These are phyloP conservation scores for Colletotrichum brevisporum DNA, from an alignment of 2,329 filamentous ascomycete genomes.

Conservation along the genomic window DNA sequence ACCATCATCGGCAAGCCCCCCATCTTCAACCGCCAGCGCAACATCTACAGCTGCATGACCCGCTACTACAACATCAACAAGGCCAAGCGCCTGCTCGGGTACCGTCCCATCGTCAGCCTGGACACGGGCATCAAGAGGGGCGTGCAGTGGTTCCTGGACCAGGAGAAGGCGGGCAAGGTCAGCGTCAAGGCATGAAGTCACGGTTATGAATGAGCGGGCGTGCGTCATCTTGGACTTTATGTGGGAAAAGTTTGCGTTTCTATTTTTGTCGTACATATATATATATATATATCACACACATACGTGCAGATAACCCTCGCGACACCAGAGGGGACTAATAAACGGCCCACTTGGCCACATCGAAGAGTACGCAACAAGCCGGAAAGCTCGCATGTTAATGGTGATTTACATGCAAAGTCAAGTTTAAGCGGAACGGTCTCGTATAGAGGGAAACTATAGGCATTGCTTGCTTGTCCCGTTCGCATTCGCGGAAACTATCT, in stretches of 20 bases:
- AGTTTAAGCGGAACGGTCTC: too few relatives aligned
- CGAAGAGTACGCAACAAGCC: neutral
- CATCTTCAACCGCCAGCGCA: constrained; percentile 71
- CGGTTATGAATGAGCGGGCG: constrained; percentile 5
- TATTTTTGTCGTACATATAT: constrained; percentile 13
- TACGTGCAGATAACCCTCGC: constrained; percentile 15
- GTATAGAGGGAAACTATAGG: constrained; percentile 25
- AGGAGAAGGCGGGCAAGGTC: constrained; percentile 56
- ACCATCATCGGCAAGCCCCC: constrained; percentile 65
- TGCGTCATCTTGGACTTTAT: constrained; percentile 3
- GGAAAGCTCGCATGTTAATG: neutral
- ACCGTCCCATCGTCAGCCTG: constrained; percentile 76
- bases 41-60: constrained; percentile 80
- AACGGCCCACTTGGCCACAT: neutral
- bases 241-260: constrained; percentile 13
- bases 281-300: constrained; percentile 11
- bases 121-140: constrained; percentile 73
- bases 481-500: constrained; percentile 25
- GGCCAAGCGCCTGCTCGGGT: constrained; percentile 79
- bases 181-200: constrained; percentile 29
- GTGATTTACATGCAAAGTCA: neutral
- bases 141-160: constrained; percentile 68
- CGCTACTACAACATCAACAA: constrained; percentile 84
- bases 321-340: constrained; percentile 21
- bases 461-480: constrained; percentile 18